Base-by-base conservation (phyloP, 306 rosid genomes). In the Macrotyloma uniflorum region DNA sequence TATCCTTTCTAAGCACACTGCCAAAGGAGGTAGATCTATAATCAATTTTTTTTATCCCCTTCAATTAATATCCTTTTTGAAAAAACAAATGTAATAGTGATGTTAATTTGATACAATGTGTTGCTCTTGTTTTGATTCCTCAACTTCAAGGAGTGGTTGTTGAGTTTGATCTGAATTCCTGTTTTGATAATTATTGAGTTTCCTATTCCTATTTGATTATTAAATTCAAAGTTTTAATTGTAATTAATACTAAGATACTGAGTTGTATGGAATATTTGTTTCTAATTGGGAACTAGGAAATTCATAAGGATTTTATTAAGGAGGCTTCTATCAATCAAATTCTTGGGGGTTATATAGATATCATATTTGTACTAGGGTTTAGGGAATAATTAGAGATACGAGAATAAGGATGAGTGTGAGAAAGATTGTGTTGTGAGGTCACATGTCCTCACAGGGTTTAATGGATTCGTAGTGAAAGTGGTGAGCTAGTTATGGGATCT, bases 1-100 rank as follows among this genome's bases (percentile, higher is more conserved):
- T 95, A 87, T 89, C 96, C 50, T 87, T 95, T 38, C 83, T 92
- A 40, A 91, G 76, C 66, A 83, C 86, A 54, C 84, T 95, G 73
- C 97, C 91, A 23, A 84, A 88, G 72, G 98, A 92, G 94, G 98
- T 95, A 72, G 71, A 32, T 67, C 38, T 50, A 35, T 36, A 74
- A 11, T 67, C 66, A 22, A 59, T 53, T n/a, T n/a, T 24, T 81
- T 55, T 45, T 35, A 35, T 35, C 40, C 40, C 66, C 3, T 13
- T 35, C 24, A 36, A 38, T 46, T 26, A 70, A 61, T 54, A 20
- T 53, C 55, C 22, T 12, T 49, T 77, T 32, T 42, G 51, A 68
- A 69, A 47, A 65, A 83, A 64, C 65, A 42, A 28, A 62, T 47
- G 36, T 51, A 47, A 46, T 14, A 16, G 33, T 30, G 67, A 57